Conservation (phyloP, 768 basidiomycete genomes). For the Boletus sp. region DNA sequence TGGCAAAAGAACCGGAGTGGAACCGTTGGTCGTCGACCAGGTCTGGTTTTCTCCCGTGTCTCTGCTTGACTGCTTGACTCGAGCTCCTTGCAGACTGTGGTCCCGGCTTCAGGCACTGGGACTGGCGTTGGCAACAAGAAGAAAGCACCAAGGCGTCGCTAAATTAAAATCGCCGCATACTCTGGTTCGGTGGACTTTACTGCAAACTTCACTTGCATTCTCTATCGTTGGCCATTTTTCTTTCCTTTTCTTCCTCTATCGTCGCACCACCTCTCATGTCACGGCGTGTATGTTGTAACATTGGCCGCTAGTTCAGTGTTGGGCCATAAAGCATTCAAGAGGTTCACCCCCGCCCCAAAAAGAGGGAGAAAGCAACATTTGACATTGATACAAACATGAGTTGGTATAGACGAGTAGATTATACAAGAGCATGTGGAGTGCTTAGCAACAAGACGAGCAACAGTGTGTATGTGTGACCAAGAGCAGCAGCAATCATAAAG, state of each 20-base stretch:
- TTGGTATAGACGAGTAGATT: conserved; percentile 12
- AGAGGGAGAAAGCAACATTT: not conserved
- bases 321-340: no score
- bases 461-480: not conserved
- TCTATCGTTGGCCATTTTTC: not conserved
- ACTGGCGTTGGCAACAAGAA: conserved; percentile 15
- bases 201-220: no score
- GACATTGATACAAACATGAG: conserved; percentile 24
- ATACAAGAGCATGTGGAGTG: conserved; percentile 15
- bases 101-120: not conserved
- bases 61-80: not conserved
- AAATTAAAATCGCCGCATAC: not conserved
- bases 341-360: no score
- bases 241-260: not conserved
- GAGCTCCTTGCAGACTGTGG: conserved; percentile 5
- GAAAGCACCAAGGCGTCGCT: conserved; percentile 27
- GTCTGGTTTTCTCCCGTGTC: conserved; percentile 12
- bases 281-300: not conserved
- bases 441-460: conserved; percentile 2
- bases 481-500: not conserved
- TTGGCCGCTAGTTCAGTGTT: no score
- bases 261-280: not conserved
- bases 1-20: conserved; percentile 15
- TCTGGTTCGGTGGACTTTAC: no score
- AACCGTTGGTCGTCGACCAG: conserved; percentile 20